Base-by-base conservation (phyloP, 1,139 yeast genomes). In the Lodderomyces oxycetoniae region DNA sequence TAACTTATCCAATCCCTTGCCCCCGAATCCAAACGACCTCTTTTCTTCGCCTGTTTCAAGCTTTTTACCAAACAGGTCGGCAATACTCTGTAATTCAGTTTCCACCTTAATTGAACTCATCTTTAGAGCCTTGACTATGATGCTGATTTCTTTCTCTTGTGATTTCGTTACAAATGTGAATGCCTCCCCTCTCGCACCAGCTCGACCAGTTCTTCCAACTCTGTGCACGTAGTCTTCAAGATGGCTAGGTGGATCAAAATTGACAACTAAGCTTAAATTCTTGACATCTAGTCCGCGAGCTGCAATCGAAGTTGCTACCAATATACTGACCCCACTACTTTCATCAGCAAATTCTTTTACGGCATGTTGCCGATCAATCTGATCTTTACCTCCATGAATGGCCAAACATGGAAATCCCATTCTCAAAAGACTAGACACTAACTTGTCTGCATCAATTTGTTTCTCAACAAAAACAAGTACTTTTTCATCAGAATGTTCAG, bases 181-280 rank as follows among this genome's bases (percentile, higher is more conserved):
- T 0, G 96, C 95, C 1, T 74, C 71, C 0, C 98, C 98, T 15
- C 44, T 59, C 28, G 71, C 70, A 0, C 94, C 94, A 1, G 96
- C 98, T 41, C 99, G 68, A 0, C 97, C 99, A 0, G 99, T 93
- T 43, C 99, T 67, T 0, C 99, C 99, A 0, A 89, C 95, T 19
- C 98, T 70, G 57, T 91, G 99, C 5, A 93, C 94, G 51, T 91
- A 91, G 53, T 93, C 98, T 43, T 94, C 97, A 72, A 89, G 74
- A 43, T 91, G 95, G 44, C 74, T 84, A 0, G 96, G 95, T 0
- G 96, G 80, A 53, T 91, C 96, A 52, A 75, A 91, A 46, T 91
- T 85, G 7, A 91, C 66, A 2, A 91, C 97, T 29, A 88, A 58
- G 37, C 78, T 78, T 23, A 91, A 70, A 20, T 81, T 83, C 37